A percentile compares a stretch with the other conserved stretches of the same genome.
Evolutionary conservation across 768 basidiomycete genomes (phyloP).

Genomic region (Lactarius sp.): DNA sequence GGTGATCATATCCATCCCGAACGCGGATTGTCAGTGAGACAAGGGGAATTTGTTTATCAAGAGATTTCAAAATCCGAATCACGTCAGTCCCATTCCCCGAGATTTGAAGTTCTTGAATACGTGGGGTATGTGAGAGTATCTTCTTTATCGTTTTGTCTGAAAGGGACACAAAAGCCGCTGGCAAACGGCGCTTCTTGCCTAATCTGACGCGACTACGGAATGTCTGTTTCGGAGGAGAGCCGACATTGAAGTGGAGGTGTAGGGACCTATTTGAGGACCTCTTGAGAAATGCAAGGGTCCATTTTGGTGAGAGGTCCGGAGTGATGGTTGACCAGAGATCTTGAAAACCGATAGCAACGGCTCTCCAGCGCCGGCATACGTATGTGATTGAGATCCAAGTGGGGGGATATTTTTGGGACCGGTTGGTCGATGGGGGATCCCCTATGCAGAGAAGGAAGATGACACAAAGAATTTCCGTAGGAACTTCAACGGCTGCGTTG

Average conservation of each 20-base stretch:
- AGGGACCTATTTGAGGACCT: conserved; percentile 2
- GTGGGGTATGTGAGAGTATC: conserved; percentile 1
- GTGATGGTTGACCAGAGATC: conserved; percentile 6
- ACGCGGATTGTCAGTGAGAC: conserved; percentile 2
- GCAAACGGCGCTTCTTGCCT: background rate
- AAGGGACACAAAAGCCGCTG: background rate
- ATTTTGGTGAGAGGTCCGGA: conserved; percentile 5
- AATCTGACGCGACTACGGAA: background rate
- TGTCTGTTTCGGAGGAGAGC: background rate
- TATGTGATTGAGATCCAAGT: conserved; percentile 5
- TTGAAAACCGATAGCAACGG: background rate
- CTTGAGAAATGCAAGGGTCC: conserved; percentile 3
- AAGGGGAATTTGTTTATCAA: conserved; percentile 4
- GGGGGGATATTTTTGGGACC: background rate
- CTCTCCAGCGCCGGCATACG: conserved; percentile 10
- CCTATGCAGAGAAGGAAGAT: background rate
- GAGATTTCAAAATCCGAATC: conserved; percentile 5
- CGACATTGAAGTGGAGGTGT: background rate
- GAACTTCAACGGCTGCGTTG: background rate
- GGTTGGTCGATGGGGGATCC: background rate
- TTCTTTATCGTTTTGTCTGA: background rate
- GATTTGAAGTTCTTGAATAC: conserved; percentile 5
- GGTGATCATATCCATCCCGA: background rate
- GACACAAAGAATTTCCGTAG: conserved; percentile 6
- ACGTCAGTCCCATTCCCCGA: conserved; percentile 1